Base-by-base conservation (phyloP, 2,329 filamentous ascomycete genomes). In the Didymellaceae sp. region DNA sequence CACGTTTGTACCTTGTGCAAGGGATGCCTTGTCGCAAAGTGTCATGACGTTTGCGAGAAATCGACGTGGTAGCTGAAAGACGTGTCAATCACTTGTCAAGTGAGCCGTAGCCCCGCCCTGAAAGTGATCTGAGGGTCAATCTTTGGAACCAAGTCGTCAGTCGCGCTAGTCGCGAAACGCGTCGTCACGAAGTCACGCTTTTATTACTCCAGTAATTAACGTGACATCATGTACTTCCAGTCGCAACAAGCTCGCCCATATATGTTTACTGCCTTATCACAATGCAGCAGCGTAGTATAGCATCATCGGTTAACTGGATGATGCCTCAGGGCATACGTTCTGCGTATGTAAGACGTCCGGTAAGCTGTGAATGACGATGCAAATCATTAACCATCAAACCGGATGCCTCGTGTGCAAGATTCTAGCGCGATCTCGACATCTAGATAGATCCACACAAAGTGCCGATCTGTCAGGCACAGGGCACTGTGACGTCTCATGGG, bases 171-270 rank as follows among this genome's bases (percentile, higher is more conserved):
- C 46, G 40, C 46, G 46, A 39, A 39, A 48, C 39, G 26, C 39
- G 45, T 39, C 33, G n/a, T 50, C 40, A 50, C 40, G 47, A 40
- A 45, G 41, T 51, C 39, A 50, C 46, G 46, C 31, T 40, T 28
- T 4, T n/a, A n/a, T n/a, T n/a, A n/a, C n/a, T n/a, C n/a, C n/a
- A n/a, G 3, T 25, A 34, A 28, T 40, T 24, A 11, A n/a, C 0
- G 24, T 50, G 46, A 50, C 46, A 50, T 50, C 33, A 50, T 44
- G 14, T 20, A 39, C 18, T 11, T 21, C 10, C 9, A 20, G 11
- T 5, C 14, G 6, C n/a, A 35, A 21, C 13, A 31, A 28, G 35
- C 31, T 24, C 17, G n/a, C 25, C 37, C 13, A 32, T 30, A 9
- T 3, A 25, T 10, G 13, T 24, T 31, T n/a, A 25, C 7, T 8